Base-by-base conservation (phyloP, 352 stramenopile species). In the Phytophthora aleatoria region DNA sequence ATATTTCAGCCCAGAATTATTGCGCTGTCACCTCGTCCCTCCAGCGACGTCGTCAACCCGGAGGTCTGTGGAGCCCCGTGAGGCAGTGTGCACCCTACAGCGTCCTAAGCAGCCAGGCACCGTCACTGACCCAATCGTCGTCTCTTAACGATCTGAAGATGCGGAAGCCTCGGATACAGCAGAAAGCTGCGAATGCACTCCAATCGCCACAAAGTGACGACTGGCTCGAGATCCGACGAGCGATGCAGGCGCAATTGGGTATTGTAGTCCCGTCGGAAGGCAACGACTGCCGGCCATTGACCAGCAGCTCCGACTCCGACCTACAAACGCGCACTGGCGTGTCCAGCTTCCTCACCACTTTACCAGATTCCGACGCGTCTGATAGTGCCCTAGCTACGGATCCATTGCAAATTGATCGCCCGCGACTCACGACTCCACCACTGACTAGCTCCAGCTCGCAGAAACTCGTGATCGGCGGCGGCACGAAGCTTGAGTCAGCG, bases 1-100 rank as follows among this genome's bases (percentile, higher is more conserved):
- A 88, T 10, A 76, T 90, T 27, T 64, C 67, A 3, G 65, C 74
- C 2, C 83, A 90, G 38, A 92, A 92, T 55, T 80, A 69, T n/a
- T 85, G 76, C 10, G 79, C 77, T 15, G 36, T 56, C 24, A 76
- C 47, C n/a, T 28, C n/a, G 9, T 85, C 83, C 39, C 45, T 66
- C 4, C 59, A 76, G 38, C 57, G 72, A 26, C 65, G 63, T 0
- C 61, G 45, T 11, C 13, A 55, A 3, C 65, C 71, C 1, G 55
- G 43, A 5, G 77, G 80, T 5, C 35, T 85, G 0, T 89, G 80
- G 78, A 83, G 67, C 45, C 65, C 78, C 1, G 70, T 89, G 55
- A 73, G 76, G 44, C 63, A 76, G 9, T 16, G 55, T 7, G 30
- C 61, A 26, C 45, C 66, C 2, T 79, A 73, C 12, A 68, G 20